Percentiles rank a stretch among this genome's conserved stretches.
These are phyloP conservation scores for Trypanosoma melophagium DNA, from an alignment of 208 protist species.

Conservation along the genomic window DNA sequence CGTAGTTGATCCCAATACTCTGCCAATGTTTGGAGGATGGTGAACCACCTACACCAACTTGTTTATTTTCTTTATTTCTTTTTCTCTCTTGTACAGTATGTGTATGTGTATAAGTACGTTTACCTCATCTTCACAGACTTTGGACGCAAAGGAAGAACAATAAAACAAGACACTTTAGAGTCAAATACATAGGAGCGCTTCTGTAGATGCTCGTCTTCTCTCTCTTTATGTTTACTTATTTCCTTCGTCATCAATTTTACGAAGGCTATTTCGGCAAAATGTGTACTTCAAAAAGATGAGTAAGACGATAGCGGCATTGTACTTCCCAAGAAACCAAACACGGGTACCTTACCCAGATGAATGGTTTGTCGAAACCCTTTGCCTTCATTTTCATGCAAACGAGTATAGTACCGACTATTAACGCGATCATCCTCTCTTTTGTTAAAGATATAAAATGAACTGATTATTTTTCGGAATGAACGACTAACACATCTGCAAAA, in stretches of 20 bases:
- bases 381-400: conserved; percentile 7
- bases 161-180: no score
- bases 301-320: neutral
- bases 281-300: no score
- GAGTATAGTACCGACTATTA: conserved; percentile 14
- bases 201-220: neutral
- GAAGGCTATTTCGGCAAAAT: neutral
- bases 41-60: no score
- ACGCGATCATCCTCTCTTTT: conserved; percentile 24
- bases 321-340: neutral
- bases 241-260: neutral
- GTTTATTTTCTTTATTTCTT: no score
- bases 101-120: no score
- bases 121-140: no score
- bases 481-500: conserved; percentile 20
- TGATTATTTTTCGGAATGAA: conserved; percentile 18
- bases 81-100: no score
- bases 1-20: neutral
- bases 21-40: neutral
- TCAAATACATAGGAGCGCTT: no score
- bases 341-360: neutral
- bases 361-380: conserved; percentile 12
- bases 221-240: neutral
- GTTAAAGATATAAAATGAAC: conserved; percentile 23
- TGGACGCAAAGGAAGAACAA: no score